Conservation (phyloP, 495 filamentous ascomycete species). For the Tetracladium setigerum region DNA sequence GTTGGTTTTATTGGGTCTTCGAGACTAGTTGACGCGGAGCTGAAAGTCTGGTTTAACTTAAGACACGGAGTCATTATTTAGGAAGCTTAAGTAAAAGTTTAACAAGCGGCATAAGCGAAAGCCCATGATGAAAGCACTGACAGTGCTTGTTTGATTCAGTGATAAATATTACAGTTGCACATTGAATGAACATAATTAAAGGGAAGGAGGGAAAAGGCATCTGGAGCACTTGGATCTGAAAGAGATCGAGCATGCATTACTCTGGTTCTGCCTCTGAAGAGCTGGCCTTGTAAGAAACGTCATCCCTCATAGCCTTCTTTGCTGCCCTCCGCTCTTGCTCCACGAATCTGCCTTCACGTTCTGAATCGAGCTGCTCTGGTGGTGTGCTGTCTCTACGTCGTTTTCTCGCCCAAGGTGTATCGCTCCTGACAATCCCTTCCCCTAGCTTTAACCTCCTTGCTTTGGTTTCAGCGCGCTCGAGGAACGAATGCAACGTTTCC, state of each 20-base stretch:
- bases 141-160: too few species aligned
- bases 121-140: too few species aligned
- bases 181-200: too few species aligned
- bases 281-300: conserved; percentile 13
- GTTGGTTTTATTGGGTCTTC: too few species aligned
- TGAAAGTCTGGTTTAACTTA: too few species aligned
- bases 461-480: conserved; percentile 2
- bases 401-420: conserved; percentile 10
- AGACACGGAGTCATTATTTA: too few species aligned
- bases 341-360: conserved; percentile 11
- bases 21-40: too few species aligned
- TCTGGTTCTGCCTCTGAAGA: conserved; percentile 10
- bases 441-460: conserved; percentile 1
- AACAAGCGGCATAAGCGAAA: too few species aligned
- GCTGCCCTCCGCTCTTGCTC: conserved; percentile 12
- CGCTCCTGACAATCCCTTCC: not conserved
- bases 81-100: too few species aligned
- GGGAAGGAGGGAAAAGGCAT: too few species aligned
- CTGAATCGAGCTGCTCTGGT: conserved; percentile 12
- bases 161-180: too few species aligned
- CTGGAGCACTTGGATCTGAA: too few species aligned
- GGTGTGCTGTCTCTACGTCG: conserved; percentile 12
- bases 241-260: conserved; percentile 2
- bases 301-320: conserved; percentile 14
- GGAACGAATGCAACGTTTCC: conserved; percentile 2